These are phyloP conservation scores for Xerocomellus dryophilus DNA, from an alignment of 768 basidiomycete genomes.

Conservation along the genomic window DNA sequence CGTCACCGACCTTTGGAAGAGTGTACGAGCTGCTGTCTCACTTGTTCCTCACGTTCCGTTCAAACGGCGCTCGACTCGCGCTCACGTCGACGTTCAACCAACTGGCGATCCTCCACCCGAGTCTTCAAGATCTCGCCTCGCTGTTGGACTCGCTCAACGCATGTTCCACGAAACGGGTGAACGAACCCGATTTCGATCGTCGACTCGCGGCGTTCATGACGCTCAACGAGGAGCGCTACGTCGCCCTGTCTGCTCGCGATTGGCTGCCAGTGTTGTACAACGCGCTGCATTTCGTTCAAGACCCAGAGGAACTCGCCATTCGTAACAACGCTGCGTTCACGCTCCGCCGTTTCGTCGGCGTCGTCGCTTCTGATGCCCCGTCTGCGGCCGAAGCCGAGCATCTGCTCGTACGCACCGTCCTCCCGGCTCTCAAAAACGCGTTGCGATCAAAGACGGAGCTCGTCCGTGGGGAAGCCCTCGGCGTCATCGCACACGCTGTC, in stretches of 20 bases:
- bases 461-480: conserved; percentile 78
- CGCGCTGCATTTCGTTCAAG: conserved; percentile 82
- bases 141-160: conserved; percentile 76
- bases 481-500: conserved; percentile 75
- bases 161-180: conserved; percentile 75
- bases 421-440: conserved; percentile 78
- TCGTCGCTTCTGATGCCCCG: conserved; percentile 34
- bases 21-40: conserved; percentile 67
- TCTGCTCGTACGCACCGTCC: conserved; percentile 63
- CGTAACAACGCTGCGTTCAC: conserved; percentile 76
- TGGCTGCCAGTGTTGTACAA: conserved; percentile 88
- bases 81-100: conserved; percentile 65
- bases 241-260: conserved; percentile 47
- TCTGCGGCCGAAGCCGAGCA: conserved; percentile 45
- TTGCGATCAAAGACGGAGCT: conserved; percentile 82
- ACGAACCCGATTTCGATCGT: conserved; percentile 91
- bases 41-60: conserved; percentile 74
- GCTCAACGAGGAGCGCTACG: conserved; percentile 67
- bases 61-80: conserved; percentile 64
- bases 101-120: conserved; percentile 39
- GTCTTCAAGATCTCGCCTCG: conserved; percentile 47
- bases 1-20: conserved; percentile 44
- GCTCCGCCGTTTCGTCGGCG: conserved; percentile 75
- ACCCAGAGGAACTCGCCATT: conserved; percentile 83
- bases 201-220: conserved; percentile 71